Conservation (phyloP, 768 basidiomycete genomes). For the Boletus rex-veris region DNA sequence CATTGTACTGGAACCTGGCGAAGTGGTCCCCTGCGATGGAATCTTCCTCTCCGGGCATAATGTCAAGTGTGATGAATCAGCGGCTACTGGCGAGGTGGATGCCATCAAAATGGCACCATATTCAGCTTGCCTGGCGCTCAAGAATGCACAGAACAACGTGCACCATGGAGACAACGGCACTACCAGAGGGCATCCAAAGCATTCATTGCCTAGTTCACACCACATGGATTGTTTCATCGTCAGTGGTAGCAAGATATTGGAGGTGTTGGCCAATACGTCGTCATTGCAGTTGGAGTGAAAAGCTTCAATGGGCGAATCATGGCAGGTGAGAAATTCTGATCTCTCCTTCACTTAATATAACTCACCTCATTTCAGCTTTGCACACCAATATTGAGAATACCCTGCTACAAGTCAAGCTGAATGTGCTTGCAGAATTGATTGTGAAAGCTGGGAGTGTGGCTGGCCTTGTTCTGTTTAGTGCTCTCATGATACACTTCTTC, state of each 20-base stretch:
- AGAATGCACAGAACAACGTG: conserved; percentile 32
- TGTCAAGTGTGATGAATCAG: conserved; percentile 93
- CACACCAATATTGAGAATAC: conserved; percentile 85
- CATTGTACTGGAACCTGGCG: conserved; percentile 91
- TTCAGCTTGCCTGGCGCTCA: conserved; percentile 62
- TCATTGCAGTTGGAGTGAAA: conserved; percentile 87
- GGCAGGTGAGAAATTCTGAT: conserved; percentile 62
- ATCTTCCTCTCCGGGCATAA: conserved; percentile 91
- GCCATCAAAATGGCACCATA: conserved; percentile 86
- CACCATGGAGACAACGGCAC: no score
- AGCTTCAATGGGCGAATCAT: conserved; percentile 97
- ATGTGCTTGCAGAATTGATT: conserved; percentile 87
- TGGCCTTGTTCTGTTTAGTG: conserved; percentile 74
- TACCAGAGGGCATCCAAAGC: conserved; percentile 21
- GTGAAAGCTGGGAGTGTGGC: conserved; percentile 87
- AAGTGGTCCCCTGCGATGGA: conserved; percentile 95
- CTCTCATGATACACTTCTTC: conserved; percentile 93
- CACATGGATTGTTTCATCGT: conserved; percentile 92
- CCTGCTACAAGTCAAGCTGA: conserved; percentile 91
- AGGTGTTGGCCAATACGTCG: conserved; percentile 89
- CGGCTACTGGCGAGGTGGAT: conserved; percentile 95
- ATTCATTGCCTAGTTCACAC: conserved; percentile 16
- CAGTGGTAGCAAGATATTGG: conserved; percentile 88
- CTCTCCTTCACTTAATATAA: background rate
- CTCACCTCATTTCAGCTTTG: conserved; percentile 52